A percentile compares a stretch with the other conserved stretches of the same genome.
Evolutionary conservation across 2,329 filamentous ascomycete genomes (phyloP).

Genomic region (Beauveria brongniartii): DNA sequence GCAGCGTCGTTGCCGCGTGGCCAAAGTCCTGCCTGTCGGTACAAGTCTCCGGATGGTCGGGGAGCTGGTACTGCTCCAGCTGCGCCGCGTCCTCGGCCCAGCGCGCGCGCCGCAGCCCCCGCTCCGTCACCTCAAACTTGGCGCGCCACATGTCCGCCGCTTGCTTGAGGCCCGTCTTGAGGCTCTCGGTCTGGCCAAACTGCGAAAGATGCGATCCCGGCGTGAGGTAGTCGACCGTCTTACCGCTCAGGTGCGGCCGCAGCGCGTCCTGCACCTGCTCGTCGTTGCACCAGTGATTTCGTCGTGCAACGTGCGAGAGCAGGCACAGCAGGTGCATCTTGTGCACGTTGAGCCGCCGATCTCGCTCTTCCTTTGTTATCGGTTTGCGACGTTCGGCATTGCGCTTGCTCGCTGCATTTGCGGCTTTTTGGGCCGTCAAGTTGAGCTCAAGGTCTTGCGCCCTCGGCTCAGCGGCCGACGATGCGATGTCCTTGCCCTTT

Average conservation of each 20-base stretch:
- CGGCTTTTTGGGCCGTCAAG: conserved; percentile 37
- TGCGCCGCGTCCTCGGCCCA: conserved; percentile 67
- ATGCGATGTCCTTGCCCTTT: conserved; percentile 12
- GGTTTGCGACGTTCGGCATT: conserved; percentile 39
- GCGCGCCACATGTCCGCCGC: conserved; percentile 58
- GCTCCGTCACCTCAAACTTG: conserved; percentile 62
- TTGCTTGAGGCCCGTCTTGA: conserved; percentile 71
- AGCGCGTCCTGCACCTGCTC: conserved; percentile 57
- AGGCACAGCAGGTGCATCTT: conserved; percentile 80
- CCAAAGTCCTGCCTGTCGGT: conserved; percentile 67
- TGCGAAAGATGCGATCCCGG: conserved; percentile 61
- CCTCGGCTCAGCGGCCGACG: conserved; percentile 16
- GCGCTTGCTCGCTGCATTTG: conserved; percentile 22
- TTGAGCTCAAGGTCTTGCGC: conserved; percentile 41
- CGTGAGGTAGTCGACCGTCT: conserved; percentile 58
- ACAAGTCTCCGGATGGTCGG: conserved; percentile 57
- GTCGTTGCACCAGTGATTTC: conserved; percentile 89
- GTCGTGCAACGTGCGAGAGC: conserved; percentile 64
- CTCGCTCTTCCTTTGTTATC: conserved; percentile 45
- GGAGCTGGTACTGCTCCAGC: conserved; percentile 49
- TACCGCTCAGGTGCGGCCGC: conserved; percentile 55
- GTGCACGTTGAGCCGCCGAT: conserved; percentile 64
- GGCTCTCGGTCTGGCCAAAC: conserved; percentile 65
- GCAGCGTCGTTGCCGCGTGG: conserved; percentile 56
- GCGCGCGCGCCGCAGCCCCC: conserved; percentile 59